Evolutionary conservation across 2,329 filamentous ascomycete species (phyloP).

Genomic region (Fusarium buxicola): DNA sequence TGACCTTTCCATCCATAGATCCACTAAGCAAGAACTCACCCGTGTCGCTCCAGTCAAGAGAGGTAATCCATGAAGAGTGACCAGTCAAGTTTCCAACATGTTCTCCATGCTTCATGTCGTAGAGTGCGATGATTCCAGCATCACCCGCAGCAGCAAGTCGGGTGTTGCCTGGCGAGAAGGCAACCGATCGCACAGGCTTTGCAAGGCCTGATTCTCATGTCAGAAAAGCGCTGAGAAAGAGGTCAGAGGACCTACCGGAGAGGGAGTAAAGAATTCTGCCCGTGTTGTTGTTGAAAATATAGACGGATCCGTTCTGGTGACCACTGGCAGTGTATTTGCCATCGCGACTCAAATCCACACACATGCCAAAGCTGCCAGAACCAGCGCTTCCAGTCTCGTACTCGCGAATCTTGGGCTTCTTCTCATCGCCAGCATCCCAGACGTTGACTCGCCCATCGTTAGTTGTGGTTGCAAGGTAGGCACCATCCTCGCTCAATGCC

Average conservation of each 20-base stretch:
- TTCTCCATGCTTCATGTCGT: conserved; percentile 92
- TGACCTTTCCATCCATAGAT: conserved; percentile 91
- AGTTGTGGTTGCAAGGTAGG: conserved; percentile 86
- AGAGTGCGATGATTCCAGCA: conserved; percentile 87
- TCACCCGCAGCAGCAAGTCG: conserved; percentile 92
- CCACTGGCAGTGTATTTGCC: conserved; percentile 90
- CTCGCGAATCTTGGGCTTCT: conserved; percentile 75
- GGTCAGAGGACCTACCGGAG: conserved; percentile 67
- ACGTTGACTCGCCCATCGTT: conserved; percentile 90
- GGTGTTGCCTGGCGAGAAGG: conserved; percentile 88
- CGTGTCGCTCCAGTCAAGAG: conserved; percentile 91
- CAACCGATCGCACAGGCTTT: conserved; percentile 85
- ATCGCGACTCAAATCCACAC: conserved; percentile 83
- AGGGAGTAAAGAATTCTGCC: conserved; percentile 88
- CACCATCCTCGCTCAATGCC: conserved; percentile 84
- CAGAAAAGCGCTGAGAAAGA: conserved; percentile 3
- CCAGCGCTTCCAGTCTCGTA: conserved; percentile 80
- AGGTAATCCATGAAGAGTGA: conserved; percentile 88
- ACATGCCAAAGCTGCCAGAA: conserved; percentile 90
- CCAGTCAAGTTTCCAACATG: conserved; percentile 87
- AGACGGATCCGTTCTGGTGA: conserved; percentile 91
- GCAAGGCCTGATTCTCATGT: conserved; percentile 71
- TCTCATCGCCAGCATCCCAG: conserved; percentile 75
- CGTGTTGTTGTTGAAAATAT: conserved; percentile 94
- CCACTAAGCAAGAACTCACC: conserved; percentile 92